Percentiles rank a stretch among this genome's conserved stretches.
Conservation (phyloP, 139 green algal species). For the Raphidocelis subcapitata region DNA sequence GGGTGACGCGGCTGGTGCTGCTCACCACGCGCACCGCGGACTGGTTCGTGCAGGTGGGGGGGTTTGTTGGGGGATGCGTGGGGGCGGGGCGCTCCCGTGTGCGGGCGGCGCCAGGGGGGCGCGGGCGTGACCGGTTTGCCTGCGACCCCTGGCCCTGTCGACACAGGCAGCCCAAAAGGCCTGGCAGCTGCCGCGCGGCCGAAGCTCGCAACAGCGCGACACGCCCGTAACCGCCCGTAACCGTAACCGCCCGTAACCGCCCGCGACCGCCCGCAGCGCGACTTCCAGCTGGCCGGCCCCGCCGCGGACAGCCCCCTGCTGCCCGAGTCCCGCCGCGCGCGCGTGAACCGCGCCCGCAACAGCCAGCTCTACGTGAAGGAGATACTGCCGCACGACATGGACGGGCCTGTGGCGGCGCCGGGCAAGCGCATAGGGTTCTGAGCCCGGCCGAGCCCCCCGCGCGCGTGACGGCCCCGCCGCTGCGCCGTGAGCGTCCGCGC, state of each 20-base stretch:
- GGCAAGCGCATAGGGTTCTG: constrained; percentile 86
- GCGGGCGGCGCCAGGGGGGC: no score
- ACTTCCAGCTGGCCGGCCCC: constrained; percentile 42
- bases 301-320: constrained; percentile 49
- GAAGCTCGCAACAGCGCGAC: no score
- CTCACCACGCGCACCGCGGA: constrained; percentile 84
- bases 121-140: no score
- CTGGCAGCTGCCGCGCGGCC: no score
- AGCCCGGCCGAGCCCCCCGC: no score
- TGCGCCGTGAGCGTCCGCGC: no score
- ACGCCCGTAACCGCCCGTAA: no score
- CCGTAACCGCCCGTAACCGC: no score
- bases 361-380: constrained; percentile 85
- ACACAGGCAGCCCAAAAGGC: no score
- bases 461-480: no score
- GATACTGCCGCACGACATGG: constrained; percentile 42
- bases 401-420: constrained; percentile 11
- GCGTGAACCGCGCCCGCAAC: constrained; percentile 72
- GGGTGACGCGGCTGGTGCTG: constrained; percentile 75
- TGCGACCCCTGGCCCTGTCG: no score
- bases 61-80: neutral
- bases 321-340: constrained; percentile 34
- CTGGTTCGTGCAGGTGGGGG: constrained; percentile 78
- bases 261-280: constrained; percentile 20
- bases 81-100: no score